Conservation (phyloP, 176 grass and related monocot species). For the Echinochloa phyllopogon region DNA sequence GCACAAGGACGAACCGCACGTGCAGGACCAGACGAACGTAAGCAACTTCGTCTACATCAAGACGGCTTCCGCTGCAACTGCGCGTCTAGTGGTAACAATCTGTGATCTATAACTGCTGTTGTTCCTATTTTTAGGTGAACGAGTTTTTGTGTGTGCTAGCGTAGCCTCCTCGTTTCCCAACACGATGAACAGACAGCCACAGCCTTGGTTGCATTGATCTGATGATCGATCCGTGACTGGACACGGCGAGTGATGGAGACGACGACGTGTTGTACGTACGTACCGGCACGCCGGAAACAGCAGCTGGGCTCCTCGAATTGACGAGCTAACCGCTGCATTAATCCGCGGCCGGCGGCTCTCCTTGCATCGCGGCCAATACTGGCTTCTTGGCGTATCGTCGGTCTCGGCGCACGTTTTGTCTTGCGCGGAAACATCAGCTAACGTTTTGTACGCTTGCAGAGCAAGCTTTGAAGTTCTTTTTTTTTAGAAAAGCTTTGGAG, state of each 20-base stretch:
- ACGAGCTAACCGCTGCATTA: conserved; percentile 9
- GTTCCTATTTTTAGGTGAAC: too few species aligned
- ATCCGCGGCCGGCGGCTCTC: not conserved
- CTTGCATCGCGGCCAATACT: not conserved
- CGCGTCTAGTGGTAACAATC: too few species aligned
- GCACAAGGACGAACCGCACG: too few species aligned
- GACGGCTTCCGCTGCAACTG: too few species aligned
- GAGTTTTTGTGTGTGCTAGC: too few species aligned
- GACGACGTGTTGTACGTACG: conserved; percentile 25
- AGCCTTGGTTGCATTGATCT: not conserved
- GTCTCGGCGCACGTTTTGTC: not conserved
- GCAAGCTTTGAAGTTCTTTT: too few species aligned
- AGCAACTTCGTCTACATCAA: too few species aligned
- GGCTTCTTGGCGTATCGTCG: not conserved
- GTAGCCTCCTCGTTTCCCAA: too few species aligned
- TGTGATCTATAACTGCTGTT: too few species aligned
- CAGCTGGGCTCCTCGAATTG: conserved; percentile 34
- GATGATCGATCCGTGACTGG: not conserved
- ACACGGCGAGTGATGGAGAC: conserved; percentile 7
- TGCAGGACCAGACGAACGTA: too few species aligned
- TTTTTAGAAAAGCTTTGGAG: not conserved
- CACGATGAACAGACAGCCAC: not conserved
- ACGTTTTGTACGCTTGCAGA: not conserved
- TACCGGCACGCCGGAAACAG: conserved; percentile 1
- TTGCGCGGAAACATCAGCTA: not conserved